A percentile compares a stretch with the other conserved stretches of the same genome.
Conservation (phyloP, 2,329 filamentous ascomycete species). For the Fusarium hostae region DNA sequence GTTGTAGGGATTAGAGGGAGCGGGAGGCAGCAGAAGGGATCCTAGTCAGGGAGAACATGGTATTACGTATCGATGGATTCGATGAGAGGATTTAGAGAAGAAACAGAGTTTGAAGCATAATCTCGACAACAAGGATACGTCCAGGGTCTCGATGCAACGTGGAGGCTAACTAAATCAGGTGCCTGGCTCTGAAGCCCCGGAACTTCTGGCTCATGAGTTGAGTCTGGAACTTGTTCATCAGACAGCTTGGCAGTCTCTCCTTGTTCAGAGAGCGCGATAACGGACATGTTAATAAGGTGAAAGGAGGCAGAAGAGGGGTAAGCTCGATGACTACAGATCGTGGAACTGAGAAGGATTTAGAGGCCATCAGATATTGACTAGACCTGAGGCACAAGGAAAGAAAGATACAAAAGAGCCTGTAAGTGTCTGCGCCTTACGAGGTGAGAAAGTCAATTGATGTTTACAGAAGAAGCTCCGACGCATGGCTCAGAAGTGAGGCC, state of each 20-base stretch:
- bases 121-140: conserved; percentile 1
- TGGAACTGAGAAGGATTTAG: not conserved
- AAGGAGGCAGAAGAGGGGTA: not conserved
- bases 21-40: conserved; percentile 3
- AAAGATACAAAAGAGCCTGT: not conserved
- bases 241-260: conserved; percentile 1
- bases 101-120: conserved; percentile 7
- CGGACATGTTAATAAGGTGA: not conserved
- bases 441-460: conserved; percentile 1
- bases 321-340: not conserved
- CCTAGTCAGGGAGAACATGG: not conserved
- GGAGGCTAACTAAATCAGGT: not conserved
- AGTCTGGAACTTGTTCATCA: not conserved
- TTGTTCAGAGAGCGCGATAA: not conserved
- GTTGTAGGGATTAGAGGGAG: not conserved
- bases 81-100: not conserved
- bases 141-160: not conserved
- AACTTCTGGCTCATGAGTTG: not conserved
- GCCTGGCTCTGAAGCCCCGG: not conserved
- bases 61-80: not conserved
- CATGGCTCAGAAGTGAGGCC: not conserved
- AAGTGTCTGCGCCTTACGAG: not conserved
- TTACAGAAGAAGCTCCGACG: not conserved
- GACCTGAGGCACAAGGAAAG: not conserved
- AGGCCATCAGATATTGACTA: not conserved